Conservation (phyloP, 108 stramenopile genomes). For the Nannochloropsis salina region DNA sequence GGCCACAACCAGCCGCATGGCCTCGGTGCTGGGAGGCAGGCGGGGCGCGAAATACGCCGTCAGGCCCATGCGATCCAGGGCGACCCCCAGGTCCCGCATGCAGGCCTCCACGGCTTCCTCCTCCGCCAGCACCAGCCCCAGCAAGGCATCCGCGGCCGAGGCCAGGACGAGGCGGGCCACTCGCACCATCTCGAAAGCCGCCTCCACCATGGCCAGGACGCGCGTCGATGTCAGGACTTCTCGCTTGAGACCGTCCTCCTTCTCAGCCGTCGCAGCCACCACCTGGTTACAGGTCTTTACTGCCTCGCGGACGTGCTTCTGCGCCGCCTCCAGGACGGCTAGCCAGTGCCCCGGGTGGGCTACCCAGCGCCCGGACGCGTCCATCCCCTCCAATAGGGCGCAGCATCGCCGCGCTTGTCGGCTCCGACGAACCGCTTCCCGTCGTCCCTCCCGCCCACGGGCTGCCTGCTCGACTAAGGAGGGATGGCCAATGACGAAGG, state of each 20-base stretch:
- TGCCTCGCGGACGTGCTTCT: not conserved
- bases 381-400: conserved; percentile 19
- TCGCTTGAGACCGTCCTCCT: not conserved
- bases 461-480: not conserved
- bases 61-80: not conserved
- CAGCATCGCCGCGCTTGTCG: conserved; percentile 8
- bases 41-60: not conserved
- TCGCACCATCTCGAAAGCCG: not conserved
- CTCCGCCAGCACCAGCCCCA: not conserved
- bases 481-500: not conserved
- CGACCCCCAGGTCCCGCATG: not conserved
- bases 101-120: not conserved
- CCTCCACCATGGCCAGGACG: not conserved
- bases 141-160: not conserved
- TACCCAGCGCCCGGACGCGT: not conserved
- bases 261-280: not conserved
- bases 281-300: not conserved
- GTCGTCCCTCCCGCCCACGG: not conserved
- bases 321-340: not conserved
- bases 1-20: not conserved
- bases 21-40: conserved; percentile 2
- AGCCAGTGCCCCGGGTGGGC: conserved; percentile 2
- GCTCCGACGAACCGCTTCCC: not conserved
- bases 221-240: not conserved
- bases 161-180: conserved; percentile 1